A percentile compares a stretch with the other conserved stretches of the same genome.
Evolutionary conservation across 1,284 basidiomycete species (phyloP).

Genomic region (Fistulinella cinereoalba): DNA sequence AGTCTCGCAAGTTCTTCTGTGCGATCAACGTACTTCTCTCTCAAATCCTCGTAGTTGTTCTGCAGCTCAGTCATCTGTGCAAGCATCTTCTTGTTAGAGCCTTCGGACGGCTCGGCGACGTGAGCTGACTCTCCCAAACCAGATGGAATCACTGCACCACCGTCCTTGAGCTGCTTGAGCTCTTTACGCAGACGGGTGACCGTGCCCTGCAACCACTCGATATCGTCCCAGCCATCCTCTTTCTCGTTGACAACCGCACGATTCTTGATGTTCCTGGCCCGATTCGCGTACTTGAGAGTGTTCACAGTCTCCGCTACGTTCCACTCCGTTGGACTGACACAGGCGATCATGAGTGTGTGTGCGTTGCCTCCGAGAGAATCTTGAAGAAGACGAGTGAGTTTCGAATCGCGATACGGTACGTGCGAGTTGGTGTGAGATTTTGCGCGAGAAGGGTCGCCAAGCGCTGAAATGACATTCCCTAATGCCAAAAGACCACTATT

Average conservation of each 20-base stretch:
- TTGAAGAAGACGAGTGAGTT: slow-evolving; percentile 91
- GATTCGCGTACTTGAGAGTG: slow-evolving; percentile 97
- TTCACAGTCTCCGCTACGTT: slow-evolving; percentile 95
- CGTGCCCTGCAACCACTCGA: slow-evolving; percentile 92
- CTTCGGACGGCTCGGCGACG: slow-evolving; percentile 43
- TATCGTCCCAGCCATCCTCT: slow-evolving; percentile 98
- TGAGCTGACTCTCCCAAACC: slow-evolving; percentile 25
- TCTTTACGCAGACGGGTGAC: slow-evolving; percentile 86
- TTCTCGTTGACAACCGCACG: slow-evolving; percentile 88
- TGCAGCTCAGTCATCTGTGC: slow-evolving; percentile 76
- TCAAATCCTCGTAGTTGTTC: slow-evolving; percentile 78
- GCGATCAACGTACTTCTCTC: slow-evolving; percentile 81
- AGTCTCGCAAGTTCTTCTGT: slow-evolving; percentile 84
- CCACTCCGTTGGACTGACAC: slow-evolving; percentile 93
- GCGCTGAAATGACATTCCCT: slow-evolving; percentile 97
- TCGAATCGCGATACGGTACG: slow-evolving; percentile 96
- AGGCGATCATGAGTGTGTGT: slow-evolving; percentile 98
- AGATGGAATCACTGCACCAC: slow-evolving; percentile 37
- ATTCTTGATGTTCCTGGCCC: slow-evolving; percentile 97
- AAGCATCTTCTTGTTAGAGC: slow-evolving; percentile 67
- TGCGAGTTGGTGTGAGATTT: slow-evolving; percentile 78
- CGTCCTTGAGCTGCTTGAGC: slow-evolving; percentile 70
- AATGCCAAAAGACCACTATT: slow-evolving; percentile 95
- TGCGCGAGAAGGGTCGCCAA: slow-evolving; percentile 87
- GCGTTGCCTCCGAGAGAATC: slow-evolving; percentile 99